Conservation (phyloP, 1,139 yeast genomes). For the Yamadazyma atmosphaerica region DNA sequence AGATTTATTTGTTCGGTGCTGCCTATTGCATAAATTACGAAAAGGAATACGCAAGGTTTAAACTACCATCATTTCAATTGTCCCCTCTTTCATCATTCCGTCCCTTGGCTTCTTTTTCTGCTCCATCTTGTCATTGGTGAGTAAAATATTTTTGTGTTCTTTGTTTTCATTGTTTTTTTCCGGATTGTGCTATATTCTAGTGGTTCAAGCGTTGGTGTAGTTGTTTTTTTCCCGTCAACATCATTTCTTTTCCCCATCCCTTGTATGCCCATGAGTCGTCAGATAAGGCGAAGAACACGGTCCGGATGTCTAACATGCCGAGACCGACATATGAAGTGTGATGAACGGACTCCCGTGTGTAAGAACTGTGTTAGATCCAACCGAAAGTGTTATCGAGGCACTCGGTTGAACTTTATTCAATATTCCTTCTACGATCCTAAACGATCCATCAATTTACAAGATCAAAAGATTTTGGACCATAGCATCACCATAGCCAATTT, state of each 20-base stretch:
- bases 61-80: background rate
- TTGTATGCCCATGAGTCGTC: no score
- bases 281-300: slow-evolving; percentile 37
- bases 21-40: slow-evolving; percentile 1
- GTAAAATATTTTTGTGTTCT: no score
- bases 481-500: slow-evolving; percentile 44
- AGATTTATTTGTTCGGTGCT: background rate
- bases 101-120: background rate
- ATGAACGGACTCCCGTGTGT: slow-evolving; percentile 48
- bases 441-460: slow-evolving; percentile 9
- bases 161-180: no score
- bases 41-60: slow-evolving; percentile 2
- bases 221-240: no score
- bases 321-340: slow-evolving; percentile 51
- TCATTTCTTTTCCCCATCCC: no score
- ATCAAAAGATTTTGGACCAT: slow-evolving; percentile 35
- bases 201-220: no score
- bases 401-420: slow-evolving; percentile 47
- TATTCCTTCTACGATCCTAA: slow-evolving; percentile 43
- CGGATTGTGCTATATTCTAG: no score
- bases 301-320: slow-evolving; percentile 51
- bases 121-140: no score
- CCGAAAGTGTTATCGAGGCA: slow-evolving; percentile 45
- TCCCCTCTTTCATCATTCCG: background rate
- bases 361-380: slow-evolving; percentile 44